A percentile compares a stretch with the other conserved stretches of the same genome.
Evolutionary conservation across 1,284 basidiomycete genomes (phyloP).

Genomic region (Malassezia globosa): DNA sequence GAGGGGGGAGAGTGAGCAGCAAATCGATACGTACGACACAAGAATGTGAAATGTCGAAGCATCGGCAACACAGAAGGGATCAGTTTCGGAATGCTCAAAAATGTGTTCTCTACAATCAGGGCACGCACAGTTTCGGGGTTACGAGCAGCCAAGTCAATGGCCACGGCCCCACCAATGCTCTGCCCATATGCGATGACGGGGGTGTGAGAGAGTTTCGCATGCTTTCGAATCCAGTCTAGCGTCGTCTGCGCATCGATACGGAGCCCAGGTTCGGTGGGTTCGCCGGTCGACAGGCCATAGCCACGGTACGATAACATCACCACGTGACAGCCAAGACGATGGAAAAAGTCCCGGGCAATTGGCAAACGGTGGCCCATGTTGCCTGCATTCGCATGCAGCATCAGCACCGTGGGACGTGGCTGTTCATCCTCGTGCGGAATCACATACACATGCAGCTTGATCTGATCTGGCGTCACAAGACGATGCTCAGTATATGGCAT

Average conservation of each 20-base stretch:
- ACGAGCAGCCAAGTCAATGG: conserved; percentile 70
- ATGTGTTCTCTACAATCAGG: conserved; percentile 16
- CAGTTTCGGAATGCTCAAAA: conserved; percentile 38
- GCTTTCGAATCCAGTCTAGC: conserved; percentile 63
- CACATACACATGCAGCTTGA: conserved; percentile 31
- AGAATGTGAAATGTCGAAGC: conserved; percentile 64
- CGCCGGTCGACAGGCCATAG: conserved; percentile 73
- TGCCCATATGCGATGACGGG: conserved; percentile 67
- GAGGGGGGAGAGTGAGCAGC: too few relatives aligned
- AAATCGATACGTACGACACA: conserved; percentile 53
- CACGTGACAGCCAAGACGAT: conserved; percentile 74
- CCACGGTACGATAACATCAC: conserved; percentile 79
- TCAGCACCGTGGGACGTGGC: conserved; percentile 32
- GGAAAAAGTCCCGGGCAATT: conserved; percentile 71
- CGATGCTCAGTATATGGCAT: conserved; percentile 33
- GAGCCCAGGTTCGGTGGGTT: conserved; percentile 67
- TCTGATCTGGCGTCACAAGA: conserved; percentile 37
- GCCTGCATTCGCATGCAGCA: conserved; percentile 44
- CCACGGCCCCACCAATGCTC: conserved; percentile 89
- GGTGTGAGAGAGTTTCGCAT: conserved; percentile 56
- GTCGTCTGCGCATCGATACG: conserved; percentile 62
- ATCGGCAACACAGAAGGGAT: conserved; percentile 65
- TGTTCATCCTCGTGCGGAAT: conserved; percentile 29
- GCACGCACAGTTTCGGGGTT: conserved; percentile 55
- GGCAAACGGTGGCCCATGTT: conserved; percentile 67